These are phyloP conservation scores for Stagonosporopsis vannaccii DNA, from an alignment of 2,329 filamentous ascomycete species.

Conservation along the genomic window DNA sequence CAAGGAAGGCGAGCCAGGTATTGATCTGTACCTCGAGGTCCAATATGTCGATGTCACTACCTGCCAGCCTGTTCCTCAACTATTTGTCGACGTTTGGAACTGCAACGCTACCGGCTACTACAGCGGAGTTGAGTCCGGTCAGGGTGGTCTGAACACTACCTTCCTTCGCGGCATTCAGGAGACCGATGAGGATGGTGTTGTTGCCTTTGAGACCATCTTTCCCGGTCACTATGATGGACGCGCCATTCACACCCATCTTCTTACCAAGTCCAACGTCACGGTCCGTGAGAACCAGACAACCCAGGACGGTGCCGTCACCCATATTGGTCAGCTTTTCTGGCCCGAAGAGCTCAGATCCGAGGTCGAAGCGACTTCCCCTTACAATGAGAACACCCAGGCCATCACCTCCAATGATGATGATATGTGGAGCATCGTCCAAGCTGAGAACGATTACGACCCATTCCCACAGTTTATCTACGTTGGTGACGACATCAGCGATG, in stretches of 20 bases:
- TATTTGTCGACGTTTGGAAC: slow-evolving; percentile 62
- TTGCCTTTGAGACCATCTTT: slow-evolving; percentile 57
- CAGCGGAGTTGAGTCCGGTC: slow-evolving; percentile 58
- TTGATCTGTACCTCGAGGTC: slow-evolving; percentile 58
- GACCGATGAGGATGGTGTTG: slow-evolving; percentile 57
- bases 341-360: slow-evolving; percentile 48
- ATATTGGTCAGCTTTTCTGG: slow-evolving; percentile 56
- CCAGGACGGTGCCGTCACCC: slow-evolving; percentile 49
- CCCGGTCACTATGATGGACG: slow-evolving; percentile 51
- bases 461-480: slow-evolving; percentile 36
- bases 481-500: slow-evolving; percentile 30
- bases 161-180: slow-evolving; percentile 59
- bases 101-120: slow-evolving; percentile 37
- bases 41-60: slow-evolving; percentile 62
- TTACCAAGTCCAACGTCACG: slow-evolving; percentile 48
- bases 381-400: slow-evolving; percentile 46
- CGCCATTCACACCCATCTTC: slow-evolving; percentile 42
- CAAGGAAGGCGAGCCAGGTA: slow-evolving; percentile 55
- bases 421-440: slow-evolving; percentile 35
- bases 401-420: slow-evolving; percentile 35
- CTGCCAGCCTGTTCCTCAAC: slow-evolving; percentile 57
- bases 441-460: slow-evolving; percentile 33
- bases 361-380: slow-evolving; percentile 49
- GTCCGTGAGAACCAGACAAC: slow-evolving; percentile 51
- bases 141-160: slow-evolving; percentile 31